A percentile compares a stretch with the other conserved stretches of the same genome.
These are phyloP conservation scores for Eucalyptus pauciflora DNA, from an alignment of 345 rosid genomes.

Conservation along the genomic window DNA sequence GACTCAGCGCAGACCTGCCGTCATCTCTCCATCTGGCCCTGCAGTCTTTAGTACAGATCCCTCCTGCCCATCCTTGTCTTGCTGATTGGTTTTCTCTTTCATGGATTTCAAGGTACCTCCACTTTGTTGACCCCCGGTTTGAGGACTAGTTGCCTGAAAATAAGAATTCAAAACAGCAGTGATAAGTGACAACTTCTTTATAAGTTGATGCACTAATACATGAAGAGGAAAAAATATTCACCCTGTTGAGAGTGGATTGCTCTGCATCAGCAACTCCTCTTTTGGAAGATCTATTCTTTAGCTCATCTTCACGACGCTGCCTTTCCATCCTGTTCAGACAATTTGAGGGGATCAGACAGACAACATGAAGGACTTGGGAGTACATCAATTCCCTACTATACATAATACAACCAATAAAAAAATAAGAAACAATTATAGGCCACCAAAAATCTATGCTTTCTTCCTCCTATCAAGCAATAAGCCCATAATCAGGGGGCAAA, in stretches of 20 bases:
- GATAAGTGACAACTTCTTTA: not conserved
- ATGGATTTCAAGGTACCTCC: conserved; percentile 75
- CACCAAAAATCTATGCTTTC: not conserved
- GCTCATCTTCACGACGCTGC: conserved; percentile 94
- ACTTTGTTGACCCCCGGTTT: conserved; percentile 49
- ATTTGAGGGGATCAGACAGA: not conserved
- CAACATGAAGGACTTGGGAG: not conserved
- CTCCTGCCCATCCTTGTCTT: conserved; percentile 54
- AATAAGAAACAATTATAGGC: not conserved
- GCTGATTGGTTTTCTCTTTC: conserved; percentile 55
- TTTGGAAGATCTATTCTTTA: conserved; percentile 69
- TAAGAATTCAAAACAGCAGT: not conserved
- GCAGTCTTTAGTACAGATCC: conserved; percentile 54
- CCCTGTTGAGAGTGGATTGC: conserved; percentile 70
- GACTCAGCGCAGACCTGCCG: conserved; percentile 56
- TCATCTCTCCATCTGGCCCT: conserved; percentile 14
- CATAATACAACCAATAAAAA: not conserved
- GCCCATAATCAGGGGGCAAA: not conserved
- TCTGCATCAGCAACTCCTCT: conserved; percentile 78
- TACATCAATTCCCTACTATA: not conserved
- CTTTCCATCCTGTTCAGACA: conserved; percentile 69
- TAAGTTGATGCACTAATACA: not conserved
- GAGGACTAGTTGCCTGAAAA: conserved; percentile 87
- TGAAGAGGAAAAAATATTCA: conserved; percentile 2
- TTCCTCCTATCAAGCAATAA: not conserved